Percentiles rank a stretch among this genome's conserved stretches.
phyloP scores from a whole-genome alignment of 208 protist genomes.

The Crithidia expoeki region DNA sequence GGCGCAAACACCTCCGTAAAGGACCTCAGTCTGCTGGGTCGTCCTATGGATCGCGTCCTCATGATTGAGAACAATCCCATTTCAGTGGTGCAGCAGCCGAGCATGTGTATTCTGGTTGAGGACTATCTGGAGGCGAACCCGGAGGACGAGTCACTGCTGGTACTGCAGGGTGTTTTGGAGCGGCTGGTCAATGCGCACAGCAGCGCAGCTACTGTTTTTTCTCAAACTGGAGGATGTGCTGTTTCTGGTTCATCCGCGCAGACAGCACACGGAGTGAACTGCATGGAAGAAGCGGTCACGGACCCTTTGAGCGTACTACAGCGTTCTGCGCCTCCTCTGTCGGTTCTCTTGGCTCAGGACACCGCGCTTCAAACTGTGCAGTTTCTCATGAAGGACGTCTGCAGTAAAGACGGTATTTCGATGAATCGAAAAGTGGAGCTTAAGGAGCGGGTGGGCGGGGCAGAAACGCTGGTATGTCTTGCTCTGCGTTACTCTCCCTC shows the following conservation, averaged over 20 bases:
- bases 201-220: neutral
- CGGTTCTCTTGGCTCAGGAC: conserved; percentile 9
- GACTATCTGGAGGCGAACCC: conserved; percentile 67
- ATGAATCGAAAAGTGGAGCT: conserved; percentile 22
- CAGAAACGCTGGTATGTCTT: conserved; percentile 13
- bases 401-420: conserved; percentile 27
- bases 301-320: neutral
- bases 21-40: conserved; percentile 63
- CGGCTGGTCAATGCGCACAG: conserved; percentile 30
- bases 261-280: too few relatives aligned
- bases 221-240: neutral
- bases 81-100: conserved; percentile 60
- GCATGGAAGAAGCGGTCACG: too few relatives aligned
- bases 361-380: conserved; percentile 13
- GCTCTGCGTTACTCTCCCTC: conserved; percentile 26
- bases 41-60: conserved; percentile 53
- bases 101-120: conserved; percentile 63
- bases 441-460: conserved; percentile 14
- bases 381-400: conserved; percentile 32
- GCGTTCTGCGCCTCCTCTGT: neutral
- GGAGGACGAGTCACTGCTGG: conserved; percentile 54
- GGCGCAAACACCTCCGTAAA: conserved; percentile 46
- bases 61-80: conserved; percentile 87
- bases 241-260: too few relatives aligned
- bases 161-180: conserved; percentile 52